Percentiles rank a stretch among this genome's conserved stretches.
Conservation (phyloP, 768 basidiomycete species). For the Rhizopogon salebrosus region DNA sequence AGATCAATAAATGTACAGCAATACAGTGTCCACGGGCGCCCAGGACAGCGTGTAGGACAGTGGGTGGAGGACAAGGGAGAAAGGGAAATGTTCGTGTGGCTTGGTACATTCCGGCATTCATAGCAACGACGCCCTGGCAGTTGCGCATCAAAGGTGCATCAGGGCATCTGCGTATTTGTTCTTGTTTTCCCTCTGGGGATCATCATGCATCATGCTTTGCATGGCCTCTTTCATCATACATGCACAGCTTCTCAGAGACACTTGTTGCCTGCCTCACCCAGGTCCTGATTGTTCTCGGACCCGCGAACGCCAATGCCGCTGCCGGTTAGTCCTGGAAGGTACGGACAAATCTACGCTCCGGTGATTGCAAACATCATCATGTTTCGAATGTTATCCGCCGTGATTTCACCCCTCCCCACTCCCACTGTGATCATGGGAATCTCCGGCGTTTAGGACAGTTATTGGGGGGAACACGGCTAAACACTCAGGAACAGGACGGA, state of each 20-base stretch:
- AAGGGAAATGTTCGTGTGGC: background rate
- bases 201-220: background rate
- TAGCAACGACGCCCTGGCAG: constrained; percentile 16
- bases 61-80: background rate
- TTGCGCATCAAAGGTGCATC: constrained; percentile 14
- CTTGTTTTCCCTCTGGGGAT: constrained; percentile 7
- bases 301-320: too few species aligned
- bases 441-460: background rate
- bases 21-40: background rate
- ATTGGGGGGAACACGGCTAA: too few species aligned
- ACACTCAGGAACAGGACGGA: background rate
- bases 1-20: background rate
- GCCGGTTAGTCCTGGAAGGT: too few species aligned
- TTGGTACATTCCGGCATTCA: constrained; percentile 13
- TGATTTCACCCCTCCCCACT: too few species aligned
- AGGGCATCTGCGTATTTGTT: constrained; percentile 6
- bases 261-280: too few species aligned
- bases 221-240: constrained; percentile 1
- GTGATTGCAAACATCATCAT: background rate
- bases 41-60: background rate
- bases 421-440: background rate
- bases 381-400: background rate
- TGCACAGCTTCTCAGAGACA: background rate
- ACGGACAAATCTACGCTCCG: too few species aligned
- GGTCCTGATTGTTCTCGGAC: too few species aligned